These are phyloP conservation scores for Nemania diffusa DNA, from an alignment of 2,329 filamentous ascomycete genomes.

Conservation along the genomic window DNA sequence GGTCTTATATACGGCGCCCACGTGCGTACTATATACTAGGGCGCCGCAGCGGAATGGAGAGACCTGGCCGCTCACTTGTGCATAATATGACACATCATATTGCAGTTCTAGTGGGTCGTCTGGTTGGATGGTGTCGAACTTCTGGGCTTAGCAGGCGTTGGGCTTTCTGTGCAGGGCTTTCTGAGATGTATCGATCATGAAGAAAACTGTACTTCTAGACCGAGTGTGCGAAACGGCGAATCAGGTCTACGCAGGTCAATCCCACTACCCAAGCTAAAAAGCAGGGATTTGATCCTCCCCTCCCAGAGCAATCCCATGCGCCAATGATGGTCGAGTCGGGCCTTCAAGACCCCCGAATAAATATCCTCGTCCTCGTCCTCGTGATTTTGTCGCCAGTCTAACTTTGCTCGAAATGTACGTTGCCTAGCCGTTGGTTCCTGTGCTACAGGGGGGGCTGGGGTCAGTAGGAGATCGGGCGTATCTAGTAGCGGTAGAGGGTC, in stretches of 20 bases:
- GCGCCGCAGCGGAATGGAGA: background rate
- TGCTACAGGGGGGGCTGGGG: conserved; percentile 1
- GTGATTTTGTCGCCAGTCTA: conserved; percentile 55
- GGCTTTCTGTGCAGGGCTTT: background rate
- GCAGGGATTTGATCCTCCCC: conserved; percentile 87
- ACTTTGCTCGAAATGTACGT: conserved; percentile 64
- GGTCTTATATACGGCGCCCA: background rate
- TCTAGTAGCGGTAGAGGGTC: conserved; percentile 27
- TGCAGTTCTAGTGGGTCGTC: background rate
- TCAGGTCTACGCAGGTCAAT: conserved; percentile 82
- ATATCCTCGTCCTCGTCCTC: conserved; percentile 62
- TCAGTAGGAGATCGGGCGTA: conserved; percentile 18
- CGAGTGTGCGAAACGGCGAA: conserved; percentile 79
- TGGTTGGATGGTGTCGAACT: background rate
- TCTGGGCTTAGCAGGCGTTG: background rate
- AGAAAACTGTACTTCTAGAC: conserved; percentile 84
- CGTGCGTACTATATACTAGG: background rate
- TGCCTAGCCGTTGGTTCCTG: conserved; percentile 33
- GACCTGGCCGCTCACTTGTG: background rate
- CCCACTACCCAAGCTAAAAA: conserved; percentile 89
- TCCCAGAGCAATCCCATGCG: conserved; percentile 92
- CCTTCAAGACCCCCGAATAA: conserved; percentile 88
- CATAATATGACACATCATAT: background rate
- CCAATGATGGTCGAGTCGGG: conserved; percentile 87
- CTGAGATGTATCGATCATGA: conserved; percentile 61